These are phyloP conservation scores for Kluyveromyces siamensis DNA, from an alignment of 805 yeast species.

Conservation along the genomic window DNA sequence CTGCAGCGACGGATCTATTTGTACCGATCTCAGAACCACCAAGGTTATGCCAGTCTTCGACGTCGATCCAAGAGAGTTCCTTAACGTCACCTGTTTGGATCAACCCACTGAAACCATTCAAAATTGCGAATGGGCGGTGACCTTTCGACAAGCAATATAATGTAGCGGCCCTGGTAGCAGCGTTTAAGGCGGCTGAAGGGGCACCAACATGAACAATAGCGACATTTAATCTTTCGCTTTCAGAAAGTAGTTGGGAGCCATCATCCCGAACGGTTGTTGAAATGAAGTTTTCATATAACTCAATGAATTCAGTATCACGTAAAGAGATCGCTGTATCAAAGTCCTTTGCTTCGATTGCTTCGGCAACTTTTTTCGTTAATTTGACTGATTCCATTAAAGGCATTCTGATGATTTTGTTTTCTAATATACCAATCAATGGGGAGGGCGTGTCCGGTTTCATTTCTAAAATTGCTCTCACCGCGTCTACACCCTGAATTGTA, in stretches of 20 bases:
- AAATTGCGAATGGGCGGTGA: conserved; percentile 82
- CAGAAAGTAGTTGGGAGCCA: conserved; percentile 51
- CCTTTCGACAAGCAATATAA: conserved; percentile 83
- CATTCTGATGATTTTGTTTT: conserved; percentile 76
- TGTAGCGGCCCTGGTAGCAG: conserved; percentile 87
- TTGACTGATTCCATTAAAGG: conserved; percentile 86
- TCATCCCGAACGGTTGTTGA: conserved; percentile 62
- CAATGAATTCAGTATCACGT: conserved; percentile 83
- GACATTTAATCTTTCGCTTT: conserved; percentile 52
- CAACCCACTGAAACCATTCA: conserved; percentile 89
- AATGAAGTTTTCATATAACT: conserved; percentile 64
- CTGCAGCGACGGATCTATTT: conserved; percentile 75
- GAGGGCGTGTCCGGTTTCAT: conserved; percentile 87
- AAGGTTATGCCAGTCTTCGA: conserved; percentile 75
- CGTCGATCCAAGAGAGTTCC: conserved; percentile 71
- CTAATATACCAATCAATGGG: conserved; percentile 85
- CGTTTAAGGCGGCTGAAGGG: conserved; percentile 93
- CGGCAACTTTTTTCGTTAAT: conserved; percentile 82
- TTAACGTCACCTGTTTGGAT: conserved; percentile 80
- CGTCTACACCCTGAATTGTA: conserved; percentile 95
- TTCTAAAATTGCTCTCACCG: conserved; percentile 85
- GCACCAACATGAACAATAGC: conserved; percentile 94
- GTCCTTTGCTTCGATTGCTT: conserved; percentile 69
- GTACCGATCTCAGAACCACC: conserved; percentile 99
- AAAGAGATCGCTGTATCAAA: conserved; percentile 80